These are phyloP conservation scores for Phanerochaete carnosa DNA, from an alignment of 768 basidiomycete species.

Conservation along the genomic window DNA sequence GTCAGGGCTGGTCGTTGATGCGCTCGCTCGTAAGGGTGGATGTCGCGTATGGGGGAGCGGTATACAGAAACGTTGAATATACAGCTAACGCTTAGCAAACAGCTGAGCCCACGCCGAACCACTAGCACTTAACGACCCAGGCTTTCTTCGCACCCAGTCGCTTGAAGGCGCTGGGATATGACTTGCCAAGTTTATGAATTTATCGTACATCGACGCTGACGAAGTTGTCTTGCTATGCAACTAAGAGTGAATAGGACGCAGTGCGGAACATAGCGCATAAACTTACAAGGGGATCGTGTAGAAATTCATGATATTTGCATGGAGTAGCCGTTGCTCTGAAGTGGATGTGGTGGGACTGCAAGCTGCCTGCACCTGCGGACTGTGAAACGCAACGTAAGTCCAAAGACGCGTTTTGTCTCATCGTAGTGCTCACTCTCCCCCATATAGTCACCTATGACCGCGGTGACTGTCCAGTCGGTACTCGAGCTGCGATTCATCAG, in stretches of 20 bases:
- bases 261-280: no score
- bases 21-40: slow-evolving; percentile 10
- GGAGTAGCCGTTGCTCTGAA: slow-evolving; percentile 37
- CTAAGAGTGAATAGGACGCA: background rate
- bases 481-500: no score
- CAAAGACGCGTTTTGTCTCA: background rate
- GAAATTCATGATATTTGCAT: slow-evolving; percentile 51
- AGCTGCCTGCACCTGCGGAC: slow-evolving; percentile 52
- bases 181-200: slow-evolving; percentile 8
- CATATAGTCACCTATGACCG: background rate
- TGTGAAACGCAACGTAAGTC: slow-evolving; percentile 12
- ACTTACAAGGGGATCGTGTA: slow-evolving; percentile 52
- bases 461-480: no score
- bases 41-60: slow-evolving; percentile 11
- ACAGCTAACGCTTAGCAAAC: background rate
- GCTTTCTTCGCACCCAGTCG: slow-evolving; percentile 6
- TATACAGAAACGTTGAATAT: background rate
- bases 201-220: slow-evolving; percentile 10
- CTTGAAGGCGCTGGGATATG: slow-evolving; percentile 4
- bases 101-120: slow-evolving; percentile 29
- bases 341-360: slow-evolving; percentile 43
- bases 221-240: slow-evolving; percentile 40
- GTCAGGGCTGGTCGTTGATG: slow-evolving; percentile 19
- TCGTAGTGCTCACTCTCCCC: background rate
- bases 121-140: slow-evolving; percentile 8